Evolutionary conservation across 2,329 filamentous ascomycete species (phyloP).

Genomic region (Ceratocystis alfenasii): DNA sequence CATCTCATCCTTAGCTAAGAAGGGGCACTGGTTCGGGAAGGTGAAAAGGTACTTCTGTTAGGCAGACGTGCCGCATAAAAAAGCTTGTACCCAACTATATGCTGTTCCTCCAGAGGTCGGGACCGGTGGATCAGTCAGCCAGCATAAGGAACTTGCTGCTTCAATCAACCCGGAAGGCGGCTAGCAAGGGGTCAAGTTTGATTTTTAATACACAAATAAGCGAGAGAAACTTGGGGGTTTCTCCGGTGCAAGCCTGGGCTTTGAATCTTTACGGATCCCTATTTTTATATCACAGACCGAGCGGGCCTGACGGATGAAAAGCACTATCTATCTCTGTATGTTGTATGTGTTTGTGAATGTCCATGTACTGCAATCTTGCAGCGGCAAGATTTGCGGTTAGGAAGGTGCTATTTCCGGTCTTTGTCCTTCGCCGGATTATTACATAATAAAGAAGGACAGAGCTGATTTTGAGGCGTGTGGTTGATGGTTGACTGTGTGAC

Average conservation of each 20-base stretch:
- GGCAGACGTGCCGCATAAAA: neutral
- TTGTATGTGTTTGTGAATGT: neutral
- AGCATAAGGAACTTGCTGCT: neutral
- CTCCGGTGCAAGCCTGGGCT: neutral
- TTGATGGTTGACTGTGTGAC: neutral
- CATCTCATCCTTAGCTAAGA: neutral
- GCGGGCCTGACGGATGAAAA: too few species aligned
- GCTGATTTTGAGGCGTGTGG: neutral
- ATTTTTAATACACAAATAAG: neutral
- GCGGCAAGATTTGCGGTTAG: too few species aligned
- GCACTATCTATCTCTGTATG: too few species aligned
- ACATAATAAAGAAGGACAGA: neutral
- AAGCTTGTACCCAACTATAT: neutral
- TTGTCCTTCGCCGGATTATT: neutral
- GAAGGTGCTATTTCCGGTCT: too few species aligned
- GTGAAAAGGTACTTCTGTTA: neutral
- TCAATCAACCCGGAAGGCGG: neutral
- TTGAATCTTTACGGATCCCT: neutral
- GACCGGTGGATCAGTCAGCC: neutral
- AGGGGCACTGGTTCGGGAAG: neutral
- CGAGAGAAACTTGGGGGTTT: neutral
- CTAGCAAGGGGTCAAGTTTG: conserved; percentile 4
- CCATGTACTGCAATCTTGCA: neutral
- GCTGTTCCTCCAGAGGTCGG: neutral
- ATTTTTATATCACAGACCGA: neutral